Evolutionary conservation across 2,329 filamentous ascomycete species (phyloP).

Genomic region (Corinectria fuckeliana): DNA sequence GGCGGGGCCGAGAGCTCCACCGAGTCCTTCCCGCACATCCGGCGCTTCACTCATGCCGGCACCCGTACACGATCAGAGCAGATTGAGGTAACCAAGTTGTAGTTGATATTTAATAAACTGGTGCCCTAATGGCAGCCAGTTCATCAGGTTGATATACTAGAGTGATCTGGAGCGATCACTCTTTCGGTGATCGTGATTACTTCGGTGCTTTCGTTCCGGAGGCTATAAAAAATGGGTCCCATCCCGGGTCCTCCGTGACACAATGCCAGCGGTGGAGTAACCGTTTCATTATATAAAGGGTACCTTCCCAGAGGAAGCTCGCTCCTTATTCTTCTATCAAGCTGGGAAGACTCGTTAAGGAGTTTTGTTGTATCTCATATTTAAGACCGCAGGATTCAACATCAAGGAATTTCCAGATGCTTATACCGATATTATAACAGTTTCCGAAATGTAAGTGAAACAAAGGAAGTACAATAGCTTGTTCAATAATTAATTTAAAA

Average conservation of each 20-base stretch:
- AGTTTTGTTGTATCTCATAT: background rate
- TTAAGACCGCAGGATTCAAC: background rate
- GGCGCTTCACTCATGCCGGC: too few relatives aligned
- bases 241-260: background rate
- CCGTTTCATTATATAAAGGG: background rate
- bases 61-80: too few relatives aligned
- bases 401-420: background rate
- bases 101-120: background rate
- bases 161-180: background rate
- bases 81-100: background rate
- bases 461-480: background rate
- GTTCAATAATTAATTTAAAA: constrained; percentile 1
- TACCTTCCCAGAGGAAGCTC: background rate
- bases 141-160: background rate
- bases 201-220: background rate
- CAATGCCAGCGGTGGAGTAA: background rate
- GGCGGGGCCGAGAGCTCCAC: too few relatives aligned
- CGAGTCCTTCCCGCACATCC: too few relatives aligned
- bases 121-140: background rate
- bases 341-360: background rate
- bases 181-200: background rate
- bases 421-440: background rate
- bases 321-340: background rate
- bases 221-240: background rate
- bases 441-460: background rate